phyloP scores from a whole-genome alignment of 768 basidiomycete species.

The Leccinum imitatum region DNA sequence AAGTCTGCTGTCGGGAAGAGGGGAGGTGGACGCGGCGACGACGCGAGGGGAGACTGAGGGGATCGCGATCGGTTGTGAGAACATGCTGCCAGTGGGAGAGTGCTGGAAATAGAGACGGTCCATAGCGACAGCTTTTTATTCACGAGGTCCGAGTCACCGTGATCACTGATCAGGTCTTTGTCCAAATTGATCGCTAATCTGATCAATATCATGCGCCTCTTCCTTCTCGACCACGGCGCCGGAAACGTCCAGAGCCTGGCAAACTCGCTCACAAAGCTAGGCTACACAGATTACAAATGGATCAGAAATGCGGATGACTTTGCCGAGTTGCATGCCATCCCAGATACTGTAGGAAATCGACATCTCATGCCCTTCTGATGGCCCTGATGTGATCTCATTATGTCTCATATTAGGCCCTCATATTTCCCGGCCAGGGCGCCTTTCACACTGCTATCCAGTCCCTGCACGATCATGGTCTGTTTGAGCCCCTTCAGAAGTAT shows the following conservation, averaged over 20 bases:
- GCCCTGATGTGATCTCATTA: constrained; percentile 9
- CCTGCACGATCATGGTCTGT: constrained; percentile 67
- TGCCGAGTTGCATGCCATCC: constrained; percentile 39
- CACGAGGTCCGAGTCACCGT: neutral
- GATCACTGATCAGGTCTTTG: neutral
- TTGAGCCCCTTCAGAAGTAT: constrained; percentile 79
- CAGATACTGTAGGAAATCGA: constrained; percentile 52
- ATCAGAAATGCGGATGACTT: constrained; percentile 81
- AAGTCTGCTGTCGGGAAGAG: constrained; percentile 49
- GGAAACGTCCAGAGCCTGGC: constrained; percentile 94
- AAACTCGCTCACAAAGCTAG: constrained; percentile 83
- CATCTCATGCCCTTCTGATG: neutral
- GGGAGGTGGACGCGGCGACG: constrained; percentile 56
- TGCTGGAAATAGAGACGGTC: constrained; percentile 11
- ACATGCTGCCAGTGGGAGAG: constrained; percentile 37
- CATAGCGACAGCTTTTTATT: constrained; percentile 15
- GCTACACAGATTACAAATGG: constrained; percentile 82
- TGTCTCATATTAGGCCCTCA: constrained; percentile 62
- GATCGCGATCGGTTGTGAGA: constrained; percentile 47
- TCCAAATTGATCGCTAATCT: neutral
- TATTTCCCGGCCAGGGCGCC: constrained; percentile 96
- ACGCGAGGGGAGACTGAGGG: constrained; percentile 27
- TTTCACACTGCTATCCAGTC: constrained; percentile 86
- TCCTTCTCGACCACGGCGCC: constrained; percentile 95
- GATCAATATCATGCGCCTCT: constrained; percentile 52